phyloP scores from a whole-genome alignment of 306 rosid genomes.

The Neltuma alba region DNA sequence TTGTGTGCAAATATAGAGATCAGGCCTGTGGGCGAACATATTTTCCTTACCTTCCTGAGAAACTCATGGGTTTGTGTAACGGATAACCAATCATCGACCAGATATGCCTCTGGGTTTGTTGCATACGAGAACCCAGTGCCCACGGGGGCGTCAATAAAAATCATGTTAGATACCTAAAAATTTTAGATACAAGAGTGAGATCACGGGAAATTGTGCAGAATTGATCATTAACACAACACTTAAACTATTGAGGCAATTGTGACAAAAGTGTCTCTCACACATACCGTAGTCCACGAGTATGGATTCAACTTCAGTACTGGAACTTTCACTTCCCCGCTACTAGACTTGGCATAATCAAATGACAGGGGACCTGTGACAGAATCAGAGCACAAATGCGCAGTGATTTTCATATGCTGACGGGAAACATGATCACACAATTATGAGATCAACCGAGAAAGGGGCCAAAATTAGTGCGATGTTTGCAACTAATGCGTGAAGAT shows the following conservation, averaged over 20 bases:
- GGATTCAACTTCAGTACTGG: conserved; percentile 27
- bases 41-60: not conserved
- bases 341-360: conserved; percentile 31
- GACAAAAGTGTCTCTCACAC: not conserved
- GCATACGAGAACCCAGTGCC: conserved; percentile 22
- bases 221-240: not conserved
- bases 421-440: not conserved
- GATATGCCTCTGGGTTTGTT: not conserved
- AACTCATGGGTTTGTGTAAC: not conserved
- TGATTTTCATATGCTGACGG: not conserved
- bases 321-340: not conserved
- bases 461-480: not conserved
- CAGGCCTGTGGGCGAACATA: not conserved
- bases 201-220: not conserved
- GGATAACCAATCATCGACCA: not conserved
- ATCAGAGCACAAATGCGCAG: not conserved
- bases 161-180: not conserved
- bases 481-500: not conserved
- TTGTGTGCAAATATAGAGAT: not conserved
- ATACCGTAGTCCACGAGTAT: conserved; percentile 47
- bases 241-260: not conserved
- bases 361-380: conserved; percentile 34
- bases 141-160: not conserved
- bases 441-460: not conserved
- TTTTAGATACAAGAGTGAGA: not conserved